Evolutionary conservation across 768 basidiomycete species (phyloP).

Genomic region (Coprinopsis marcescibilis): DNA sequence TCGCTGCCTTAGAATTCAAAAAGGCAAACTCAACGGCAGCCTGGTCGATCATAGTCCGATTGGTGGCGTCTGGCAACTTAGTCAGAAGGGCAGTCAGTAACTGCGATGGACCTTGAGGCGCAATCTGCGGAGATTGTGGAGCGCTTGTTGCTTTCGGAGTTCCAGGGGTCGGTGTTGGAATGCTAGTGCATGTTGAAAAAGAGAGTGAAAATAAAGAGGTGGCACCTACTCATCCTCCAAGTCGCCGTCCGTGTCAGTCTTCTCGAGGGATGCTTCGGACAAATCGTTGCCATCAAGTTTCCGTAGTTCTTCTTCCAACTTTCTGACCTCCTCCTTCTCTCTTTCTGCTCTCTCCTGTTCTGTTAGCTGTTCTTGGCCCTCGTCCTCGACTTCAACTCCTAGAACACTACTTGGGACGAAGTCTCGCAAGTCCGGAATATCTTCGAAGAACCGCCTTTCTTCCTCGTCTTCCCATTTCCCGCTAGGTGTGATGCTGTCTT

Average conservation of each 20-base stretch:
- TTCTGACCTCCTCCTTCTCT: constrained; percentile 66
- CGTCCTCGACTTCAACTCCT: constrained; percentile 58
- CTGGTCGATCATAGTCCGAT: constrained; percentile 84
- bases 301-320: constrained; percentile 74
- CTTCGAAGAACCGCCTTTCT: constrained; percentile 90
- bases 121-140: constrained; percentile 61
- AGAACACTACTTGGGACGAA: constrained; percentile 87
- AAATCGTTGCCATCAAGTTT: constrained; percentile 42
- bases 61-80: constrained; percentile 92
- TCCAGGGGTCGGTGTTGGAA: constrained; percentile 59
- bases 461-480: constrained; percentile 99
- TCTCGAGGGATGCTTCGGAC: constrained; percentile 3
- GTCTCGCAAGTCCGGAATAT: constrained; percentile 84
- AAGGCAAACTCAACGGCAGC: constrained; percentile 94
- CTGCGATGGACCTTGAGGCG: constrained; percentile 89
- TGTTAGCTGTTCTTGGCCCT: constrained; percentile 34
- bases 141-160: constrained; percentile 61
- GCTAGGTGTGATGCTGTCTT: constrained; percentile 50
- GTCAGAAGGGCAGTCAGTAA: constrained; percentile 86
- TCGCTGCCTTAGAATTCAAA: constrained; percentile 92
- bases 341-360: constrained; percentile 43
- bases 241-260: constrained; percentile 21
- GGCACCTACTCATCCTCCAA: constrained; percentile 42
- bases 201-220: not conserved
- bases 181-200: constrained; percentile 25